Evolutionary conservation across 768 basidiomycete species (phyloP).

Genomic region (Podaxis sp.): DNA sequence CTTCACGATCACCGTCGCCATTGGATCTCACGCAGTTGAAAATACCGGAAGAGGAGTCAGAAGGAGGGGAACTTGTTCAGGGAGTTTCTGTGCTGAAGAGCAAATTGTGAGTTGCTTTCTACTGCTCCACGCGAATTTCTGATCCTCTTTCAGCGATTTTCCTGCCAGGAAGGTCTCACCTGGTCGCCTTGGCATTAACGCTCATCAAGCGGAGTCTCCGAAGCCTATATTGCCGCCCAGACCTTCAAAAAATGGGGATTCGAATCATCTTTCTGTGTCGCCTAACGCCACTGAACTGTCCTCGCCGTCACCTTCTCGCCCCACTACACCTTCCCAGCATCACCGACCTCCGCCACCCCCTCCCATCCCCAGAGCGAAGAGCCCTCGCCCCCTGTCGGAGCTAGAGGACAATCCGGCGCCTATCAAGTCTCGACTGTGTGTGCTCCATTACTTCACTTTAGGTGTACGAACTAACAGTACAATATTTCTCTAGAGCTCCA

Average conservation of each 20-base stretch:
- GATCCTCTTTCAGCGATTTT: constrained; percentile 10
- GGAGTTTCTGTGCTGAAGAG: constrained; percentile 21
- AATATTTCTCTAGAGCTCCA: not conserved
- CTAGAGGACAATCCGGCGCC: not conserved
- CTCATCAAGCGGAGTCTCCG: not conserved
- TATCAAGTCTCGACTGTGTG: constrained; percentile 5
- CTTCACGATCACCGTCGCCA: constrained; percentile 40
- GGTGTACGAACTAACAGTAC: not conserved
- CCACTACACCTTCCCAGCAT: constrained; percentile 3
- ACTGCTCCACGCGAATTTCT: not conserved
- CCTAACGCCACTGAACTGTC: constrained; percentile 2
- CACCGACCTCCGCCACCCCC: constrained; percentile 11
- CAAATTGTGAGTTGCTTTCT: constrained; percentile 24
- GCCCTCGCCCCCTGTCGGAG: constrained; percentile 4
- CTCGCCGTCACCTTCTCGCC: not conserved
- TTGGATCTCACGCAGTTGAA: not conserved
- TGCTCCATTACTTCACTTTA: not conserved
- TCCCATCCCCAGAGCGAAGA: constrained; percentile 1
- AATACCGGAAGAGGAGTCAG: constrained; percentile 5
- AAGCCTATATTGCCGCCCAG: constrained; percentile 5
- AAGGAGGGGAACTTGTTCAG: constrained; percentile 13
- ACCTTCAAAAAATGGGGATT: not conserved
- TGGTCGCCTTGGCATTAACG: not conserved
- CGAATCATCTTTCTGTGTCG: not conserved
- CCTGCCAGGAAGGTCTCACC: not conserved